phyloP scores from a whole-genome alignment of 352 stramenopile species.

The Phytophthora pseudosyringae region DNA sequence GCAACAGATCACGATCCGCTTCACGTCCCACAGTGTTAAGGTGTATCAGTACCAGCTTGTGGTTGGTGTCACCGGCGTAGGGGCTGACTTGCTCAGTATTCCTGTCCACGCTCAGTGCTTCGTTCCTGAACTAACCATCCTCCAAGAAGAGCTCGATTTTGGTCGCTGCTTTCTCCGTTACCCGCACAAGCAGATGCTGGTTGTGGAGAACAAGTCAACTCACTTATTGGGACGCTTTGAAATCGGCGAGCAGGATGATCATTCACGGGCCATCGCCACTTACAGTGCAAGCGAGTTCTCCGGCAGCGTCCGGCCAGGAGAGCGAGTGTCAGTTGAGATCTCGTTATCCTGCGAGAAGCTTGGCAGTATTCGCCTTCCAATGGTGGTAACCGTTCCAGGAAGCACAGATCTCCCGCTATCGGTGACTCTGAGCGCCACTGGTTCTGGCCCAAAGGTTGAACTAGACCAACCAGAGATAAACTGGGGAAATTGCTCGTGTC shows the following conservation, averaged over 20 bases:
- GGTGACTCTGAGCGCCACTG: constrained; percentile 83
- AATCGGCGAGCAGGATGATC: constrained; percentile 90
- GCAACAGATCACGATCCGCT: constrained; percentile 83
- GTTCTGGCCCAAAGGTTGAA: constrained; percentile 87
- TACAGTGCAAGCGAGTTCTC: constrained; percentile 73
- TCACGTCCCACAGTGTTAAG: constrained; percentile 91
- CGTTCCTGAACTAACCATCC: constrained; percentile 78
- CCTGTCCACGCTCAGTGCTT: constrained; percentile 91
- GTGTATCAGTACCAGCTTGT: constrained; percentile 92
- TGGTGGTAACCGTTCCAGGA: constrained; percentile 86
- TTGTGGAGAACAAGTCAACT: constrained; percentile 87
- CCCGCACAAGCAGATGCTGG: constrained; percentile 87
- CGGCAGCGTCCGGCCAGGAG: constrained; percentile 70
- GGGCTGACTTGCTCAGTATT: constrained; percentile 88
- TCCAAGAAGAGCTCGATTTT: constrained; percentile 85
- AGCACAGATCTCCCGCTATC: constrained; percentile 90
- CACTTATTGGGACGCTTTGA: constrained; percentile 88
- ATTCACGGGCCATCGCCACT: constrained; percentile 81
- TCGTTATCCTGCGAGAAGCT: constrained; percentile 91
- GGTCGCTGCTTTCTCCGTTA: constrained; percentile 92
- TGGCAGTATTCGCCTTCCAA: constrained; percentile 90
- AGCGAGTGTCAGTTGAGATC: constrained; percentile 75
- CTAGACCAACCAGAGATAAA: constrained; percentile 84
- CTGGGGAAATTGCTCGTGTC: constrained; percentile 92
- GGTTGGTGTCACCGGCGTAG: constrained; percentile 92